A percentile compares a stretch with the other conserved stretches of the same genome.
These are phyloP conservation scores for Mycosphaerella sp. DNA, from an alignment of 2,329 filamentous ascomycete species.

Conservation along the genomic window DNA sequence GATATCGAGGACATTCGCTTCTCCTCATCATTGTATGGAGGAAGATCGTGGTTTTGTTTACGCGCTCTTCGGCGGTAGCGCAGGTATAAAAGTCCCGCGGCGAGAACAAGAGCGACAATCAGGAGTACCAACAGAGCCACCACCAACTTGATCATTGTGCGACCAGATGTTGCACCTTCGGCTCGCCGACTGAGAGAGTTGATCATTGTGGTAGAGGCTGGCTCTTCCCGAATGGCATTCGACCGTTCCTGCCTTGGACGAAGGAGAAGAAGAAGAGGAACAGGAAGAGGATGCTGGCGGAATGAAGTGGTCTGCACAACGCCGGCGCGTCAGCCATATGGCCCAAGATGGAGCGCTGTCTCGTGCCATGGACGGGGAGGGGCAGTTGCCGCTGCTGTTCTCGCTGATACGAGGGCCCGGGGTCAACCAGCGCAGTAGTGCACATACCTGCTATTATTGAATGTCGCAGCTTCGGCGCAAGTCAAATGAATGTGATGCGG, in stretches of 20 bases:
- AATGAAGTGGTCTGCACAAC: background rate
- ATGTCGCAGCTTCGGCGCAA: background rate
- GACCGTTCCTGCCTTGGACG: background rate
- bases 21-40: slow-evolving; percentile 57
- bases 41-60: slow-evolving; percentile 52
- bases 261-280: too few relatives aligned
- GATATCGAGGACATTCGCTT: slow-evolving; percentile 43
- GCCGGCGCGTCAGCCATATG: background rate
- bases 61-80: slow-evolving; percentile 55
- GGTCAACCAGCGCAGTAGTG: background rate
- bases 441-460: slow-evolving; percentile 4
- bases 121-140: slow-evolving; percentile 73
- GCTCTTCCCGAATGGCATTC: slow-evolving; percentile 5
- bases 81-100: slow-evolving; percentile 64
- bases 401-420: background rate
- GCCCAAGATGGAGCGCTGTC: background rate
- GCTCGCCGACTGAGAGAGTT: slow-evolving; percentile 46
- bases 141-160: slow-evolving; percentile 65
- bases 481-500: slow-evolving; percentile 1
- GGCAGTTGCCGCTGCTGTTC: background rate
- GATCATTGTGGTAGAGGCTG: slow-evolving; percentile 18
- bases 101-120: slow-evolving; percentile 62
- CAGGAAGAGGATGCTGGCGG: background rate
- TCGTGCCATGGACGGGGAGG: background rate
- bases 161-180: slow-evolving; percentile 39